Conservation (phyloP, 768 basidiomycete species). For the Tylopilus felleus region DNA sequence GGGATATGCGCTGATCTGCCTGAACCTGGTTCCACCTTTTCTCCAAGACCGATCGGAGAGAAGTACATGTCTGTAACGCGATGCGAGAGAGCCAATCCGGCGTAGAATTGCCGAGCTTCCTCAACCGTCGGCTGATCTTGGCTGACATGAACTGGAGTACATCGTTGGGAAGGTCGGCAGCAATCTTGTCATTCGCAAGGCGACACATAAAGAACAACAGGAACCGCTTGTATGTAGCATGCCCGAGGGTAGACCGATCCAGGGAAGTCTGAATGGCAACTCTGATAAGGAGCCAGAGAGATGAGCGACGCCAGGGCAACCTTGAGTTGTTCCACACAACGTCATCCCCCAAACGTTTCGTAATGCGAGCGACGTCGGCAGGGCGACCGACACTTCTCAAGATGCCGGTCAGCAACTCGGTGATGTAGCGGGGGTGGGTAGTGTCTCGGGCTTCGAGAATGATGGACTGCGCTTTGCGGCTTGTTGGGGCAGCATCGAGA, state of each 20-base stretch:
- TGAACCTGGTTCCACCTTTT: constrained; percentile 35
- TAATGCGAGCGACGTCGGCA: constrained; percentile 27
- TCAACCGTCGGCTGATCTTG: constrained; percentile 26
- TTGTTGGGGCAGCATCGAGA: constrained; percentile 34
- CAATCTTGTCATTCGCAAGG: constrained; percentile 10
- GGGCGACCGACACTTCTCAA: constrained; percentile 37
- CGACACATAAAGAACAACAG: constrained; percentile 30
- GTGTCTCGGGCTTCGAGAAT: constrained; percentile 41
- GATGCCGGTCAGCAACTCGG: constrained; percentile 47
- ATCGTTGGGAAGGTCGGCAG: constrained; percentile 19
- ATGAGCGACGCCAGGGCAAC: constrained; percentile 48
- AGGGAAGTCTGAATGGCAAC: constrained; percentile 43
- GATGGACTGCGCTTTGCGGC: constrained; percentile 35
- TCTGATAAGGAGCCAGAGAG: constrained; percentile 49
- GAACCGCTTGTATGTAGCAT: constrained; percentile 31
- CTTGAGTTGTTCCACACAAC: constrained; percentile 39
- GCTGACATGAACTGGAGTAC: constrained; percentile 28
- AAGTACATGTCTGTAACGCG: constrained; percentile 35
- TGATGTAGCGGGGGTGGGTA: constrained; percentile 45
- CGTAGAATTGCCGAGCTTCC: constrained; percentile 24
- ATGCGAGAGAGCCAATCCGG: constrained; percentile 35
- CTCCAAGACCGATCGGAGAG: constrained; percentile 23
- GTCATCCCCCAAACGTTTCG: constrained; percentile 47
- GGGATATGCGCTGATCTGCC: constrained; percentile 23
- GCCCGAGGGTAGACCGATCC: constrained; percentile 10